Evolutionary conservation across 2,329 filamentous ascomycete species (phyloP).

Genomic region (Penicillium thymicola): DNA sequence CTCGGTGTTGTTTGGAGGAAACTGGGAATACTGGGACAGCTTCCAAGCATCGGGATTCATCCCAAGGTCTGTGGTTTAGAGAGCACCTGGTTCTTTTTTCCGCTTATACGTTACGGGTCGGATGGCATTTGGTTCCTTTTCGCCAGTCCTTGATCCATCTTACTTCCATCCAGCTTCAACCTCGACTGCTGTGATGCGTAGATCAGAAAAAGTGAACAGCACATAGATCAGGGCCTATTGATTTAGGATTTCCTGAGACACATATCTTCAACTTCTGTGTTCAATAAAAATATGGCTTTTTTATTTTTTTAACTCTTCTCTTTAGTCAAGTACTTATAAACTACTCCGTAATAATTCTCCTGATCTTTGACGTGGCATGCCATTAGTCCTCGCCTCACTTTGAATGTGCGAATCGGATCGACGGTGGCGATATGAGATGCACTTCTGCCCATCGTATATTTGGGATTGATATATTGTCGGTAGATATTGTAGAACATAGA

Average conservation of each 20-base stretch:
- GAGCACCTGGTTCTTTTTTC: conserved; percentile 3
- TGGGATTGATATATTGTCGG: background rate
- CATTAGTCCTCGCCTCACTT: conserved; percentile 4
- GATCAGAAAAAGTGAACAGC: conserved; percentile 29
- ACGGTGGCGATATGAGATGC: background rate
- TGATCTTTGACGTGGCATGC: background rate
- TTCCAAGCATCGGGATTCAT: conserved; percentile 11
- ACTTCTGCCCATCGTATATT: conserved; percentile 1
- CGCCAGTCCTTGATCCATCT: conserved; percentile 25
- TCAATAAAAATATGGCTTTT: conserved; percentile 15
- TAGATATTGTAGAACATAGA: too few species aligned
- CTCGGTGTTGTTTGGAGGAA: conserved; percentile 7
- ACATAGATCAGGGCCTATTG: conserved; percentile 18
- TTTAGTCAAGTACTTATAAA: background rate
- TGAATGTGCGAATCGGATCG: background rate
- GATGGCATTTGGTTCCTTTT: conserved; percentile 32
- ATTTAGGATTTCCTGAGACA: conserved; percentile 16
- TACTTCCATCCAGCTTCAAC: conserved; percentile 14
- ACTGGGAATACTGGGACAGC: conserved; percentile 1
- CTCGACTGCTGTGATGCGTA: conserved; percentile 21
- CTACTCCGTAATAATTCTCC: too few species aligned
- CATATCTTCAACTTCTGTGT: conserved; percentile 18
- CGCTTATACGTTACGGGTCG: conserved; percentile 23
- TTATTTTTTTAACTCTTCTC: background rate
- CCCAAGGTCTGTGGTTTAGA: conserved; percentile 3